These are phyloP conservation scores for Suillus variegatus DNA, from an alignment of 768 basidiomycete species.

Conservation along the genomic window DNA sequence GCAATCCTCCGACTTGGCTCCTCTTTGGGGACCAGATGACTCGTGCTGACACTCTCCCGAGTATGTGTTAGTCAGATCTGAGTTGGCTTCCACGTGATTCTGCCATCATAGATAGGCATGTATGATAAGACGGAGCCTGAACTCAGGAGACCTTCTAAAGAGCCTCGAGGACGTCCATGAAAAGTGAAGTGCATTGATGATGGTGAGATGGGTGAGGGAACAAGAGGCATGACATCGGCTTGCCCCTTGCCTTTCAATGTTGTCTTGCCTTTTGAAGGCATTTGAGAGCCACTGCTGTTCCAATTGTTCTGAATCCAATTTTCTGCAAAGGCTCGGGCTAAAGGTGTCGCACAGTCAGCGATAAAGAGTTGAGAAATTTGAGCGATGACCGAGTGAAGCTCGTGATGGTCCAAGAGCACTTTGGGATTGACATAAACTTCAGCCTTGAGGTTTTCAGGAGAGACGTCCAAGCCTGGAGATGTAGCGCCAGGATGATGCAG, in stretches of 20 bases:
- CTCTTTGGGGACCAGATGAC: too few species aligned
- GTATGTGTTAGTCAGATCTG: not conserved
- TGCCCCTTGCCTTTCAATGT: not conserved
- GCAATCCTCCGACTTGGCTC: too few species aligned
- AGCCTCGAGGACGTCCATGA: not conserved
- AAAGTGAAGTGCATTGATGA: not conserved
- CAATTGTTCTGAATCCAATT: not conserved
- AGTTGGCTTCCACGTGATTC: not conserved
- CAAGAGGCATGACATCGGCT: not conserved
- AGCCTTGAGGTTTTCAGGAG: too few species aligned
- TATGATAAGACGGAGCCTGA: not conserved
- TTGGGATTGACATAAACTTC: too few species aligned
- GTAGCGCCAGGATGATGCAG: too few species aligned
- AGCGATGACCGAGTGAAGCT: not conserved
- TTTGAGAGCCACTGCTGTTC: not conserved
- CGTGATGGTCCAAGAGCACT: not conserved
- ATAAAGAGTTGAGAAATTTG: not conserved
- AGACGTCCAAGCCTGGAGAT: too few species aligned
- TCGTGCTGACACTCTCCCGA: too few species aligned
- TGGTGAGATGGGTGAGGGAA: not conserved
- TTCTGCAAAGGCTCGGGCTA: not conserved
- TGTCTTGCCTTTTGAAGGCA: not conserved
- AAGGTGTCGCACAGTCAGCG: not conserved
- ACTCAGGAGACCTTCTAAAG: not conserved
- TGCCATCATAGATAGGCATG: not conserved